Conservation (phyloP, 192 early-diverging fungal genomes). For the Lobosporangium transversale region DNA sequence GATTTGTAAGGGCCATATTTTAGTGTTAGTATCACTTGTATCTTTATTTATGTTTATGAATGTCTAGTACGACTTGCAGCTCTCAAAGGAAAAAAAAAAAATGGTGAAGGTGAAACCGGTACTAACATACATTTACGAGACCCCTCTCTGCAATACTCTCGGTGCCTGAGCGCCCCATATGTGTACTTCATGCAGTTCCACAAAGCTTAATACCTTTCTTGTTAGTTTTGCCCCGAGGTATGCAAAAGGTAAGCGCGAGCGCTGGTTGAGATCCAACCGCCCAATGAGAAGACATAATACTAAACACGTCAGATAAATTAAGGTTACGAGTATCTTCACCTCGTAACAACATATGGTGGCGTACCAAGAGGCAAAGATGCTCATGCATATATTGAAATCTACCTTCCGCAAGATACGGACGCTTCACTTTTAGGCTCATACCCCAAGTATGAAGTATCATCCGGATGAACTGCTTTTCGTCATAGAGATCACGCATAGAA, state of each 20-base stretch:
- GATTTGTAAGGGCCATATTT: too few species aligned
- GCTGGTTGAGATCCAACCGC: conserved; percentile 18
- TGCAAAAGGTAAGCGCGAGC: conserved; percentile 18
- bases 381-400: conserved; percentile 25
- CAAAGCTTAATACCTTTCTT: conserved; percentile 14
- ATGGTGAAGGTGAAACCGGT: too few species aligned
- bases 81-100: too few species aligned
- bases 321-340: conserved; percentile 37
- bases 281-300: not conserved
- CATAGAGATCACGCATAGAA: conserved; percentile 16
- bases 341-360: conserved; percentile 35
- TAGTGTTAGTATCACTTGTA: too few species aligned
- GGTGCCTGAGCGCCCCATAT: too few species aligned
- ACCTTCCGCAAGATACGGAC: not conserved
- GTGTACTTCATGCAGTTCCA: too few species aligned
- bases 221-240: conserved; percentile 32
- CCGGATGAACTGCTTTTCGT: conserved; percentile 1
- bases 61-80: too few species aligned
- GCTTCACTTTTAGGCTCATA: not conserved
- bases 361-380: conserved; percentile 20
- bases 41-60: too few species aligned
- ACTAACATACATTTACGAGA: too few species aligned
- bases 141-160: too few species aligned
- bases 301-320: conserved; percentile 21
- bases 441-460: conserved; percentile 22